Evolutionary conservation across 2,329 filamentous ascomycete genomes (phyloP).

Genomic region (Pyrenochaeta sp.): DNA sequence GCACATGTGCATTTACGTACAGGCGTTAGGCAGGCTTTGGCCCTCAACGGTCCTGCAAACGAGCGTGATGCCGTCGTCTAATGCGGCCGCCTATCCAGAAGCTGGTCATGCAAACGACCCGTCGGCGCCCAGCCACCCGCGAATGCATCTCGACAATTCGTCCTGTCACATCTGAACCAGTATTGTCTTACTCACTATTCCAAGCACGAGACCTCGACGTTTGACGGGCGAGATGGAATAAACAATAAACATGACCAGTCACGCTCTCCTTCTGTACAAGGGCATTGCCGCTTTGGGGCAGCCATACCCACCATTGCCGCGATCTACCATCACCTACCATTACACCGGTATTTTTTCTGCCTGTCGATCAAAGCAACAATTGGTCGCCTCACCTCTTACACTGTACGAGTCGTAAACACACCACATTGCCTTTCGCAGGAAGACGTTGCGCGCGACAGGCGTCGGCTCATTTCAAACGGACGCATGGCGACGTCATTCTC

Average conservation of each 20-base stretch:
- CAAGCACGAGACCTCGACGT: not conserved
- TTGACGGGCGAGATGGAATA: not conserved
- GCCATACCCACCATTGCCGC: constrained; percentile 1
- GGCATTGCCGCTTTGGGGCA: not conserved
- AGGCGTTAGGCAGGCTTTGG: not conserved
- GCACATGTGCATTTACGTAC: not conserved
- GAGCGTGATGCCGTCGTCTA: not conserved
- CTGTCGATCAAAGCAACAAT: constrained; percentile 5
- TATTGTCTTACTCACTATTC: not conserved
- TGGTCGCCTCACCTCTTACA: constrained; percentile 7
- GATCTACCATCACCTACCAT: constrained; percentile 4
- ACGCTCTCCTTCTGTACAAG: not conserved
- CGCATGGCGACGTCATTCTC: not conserved
- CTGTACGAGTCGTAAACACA: not conserved
- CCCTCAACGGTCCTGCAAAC: not conserved
- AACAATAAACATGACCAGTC: not conserved
- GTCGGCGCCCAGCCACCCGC: constrained; percentile 1
- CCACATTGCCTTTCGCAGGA: not conserved
- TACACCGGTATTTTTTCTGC: constrained; percentile 3
- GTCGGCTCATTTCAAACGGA: not conserved
- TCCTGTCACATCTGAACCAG: not conserved
- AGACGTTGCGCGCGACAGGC: not conserved
- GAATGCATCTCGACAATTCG: not conserved
- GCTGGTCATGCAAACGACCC: not conserved
- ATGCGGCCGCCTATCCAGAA: not conserved